Conservation (phyloP, 1,284 basidiomycete genomes). For the Microbotryomycetes sp. region DNA sequence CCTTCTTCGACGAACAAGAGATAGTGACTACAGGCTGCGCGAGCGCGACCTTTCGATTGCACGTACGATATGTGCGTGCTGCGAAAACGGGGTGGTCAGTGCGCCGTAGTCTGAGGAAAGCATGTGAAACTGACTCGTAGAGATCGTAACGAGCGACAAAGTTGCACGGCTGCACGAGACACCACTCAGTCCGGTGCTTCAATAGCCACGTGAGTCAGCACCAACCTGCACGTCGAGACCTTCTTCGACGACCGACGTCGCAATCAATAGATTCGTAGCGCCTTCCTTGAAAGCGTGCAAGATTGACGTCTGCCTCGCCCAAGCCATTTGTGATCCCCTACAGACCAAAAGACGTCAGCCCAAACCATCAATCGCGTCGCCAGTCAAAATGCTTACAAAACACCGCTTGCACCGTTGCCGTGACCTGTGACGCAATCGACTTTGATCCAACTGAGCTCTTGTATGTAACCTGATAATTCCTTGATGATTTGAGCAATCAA, state of each 20-base stretch:
- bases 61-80: constrained; percentile 3
- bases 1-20: constrained; percentile 8
- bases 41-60: constrained; percentile 8
- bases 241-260: constrained; percentile 12
- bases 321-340: constrained; percentile 11
- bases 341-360: too few species aligned
- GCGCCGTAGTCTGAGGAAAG: not conserved
- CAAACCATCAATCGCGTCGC: too few species aligned
- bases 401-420: not conserved
- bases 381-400: not conserved
- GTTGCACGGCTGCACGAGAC: constrained; percentile 6
- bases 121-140: not conserved
- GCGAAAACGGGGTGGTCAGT: not conserved
- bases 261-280: constrained; percentile 6
- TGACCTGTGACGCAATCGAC: constrained; percentile 16
- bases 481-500: constrained; percentile 10
- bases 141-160: constrained; percentile 12
- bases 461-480: not conserved
- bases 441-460: constrained; percentile 3
- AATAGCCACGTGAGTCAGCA: too few species aligned
- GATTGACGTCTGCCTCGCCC: constrained; percentile 6
- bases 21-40: constrained; percentile 3
- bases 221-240: constrained; percentile 12
- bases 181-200: not conserved
- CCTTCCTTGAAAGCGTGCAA: constrained; percentile 5